A percentile compares a stretch with the other conserved stretches of the same genome.
Evolutionary conservation across 2,329 filamentous ascomycete genomes (phyloP).

Genomic region (Xenosphaeropsis pyriputrescens): DNA sequence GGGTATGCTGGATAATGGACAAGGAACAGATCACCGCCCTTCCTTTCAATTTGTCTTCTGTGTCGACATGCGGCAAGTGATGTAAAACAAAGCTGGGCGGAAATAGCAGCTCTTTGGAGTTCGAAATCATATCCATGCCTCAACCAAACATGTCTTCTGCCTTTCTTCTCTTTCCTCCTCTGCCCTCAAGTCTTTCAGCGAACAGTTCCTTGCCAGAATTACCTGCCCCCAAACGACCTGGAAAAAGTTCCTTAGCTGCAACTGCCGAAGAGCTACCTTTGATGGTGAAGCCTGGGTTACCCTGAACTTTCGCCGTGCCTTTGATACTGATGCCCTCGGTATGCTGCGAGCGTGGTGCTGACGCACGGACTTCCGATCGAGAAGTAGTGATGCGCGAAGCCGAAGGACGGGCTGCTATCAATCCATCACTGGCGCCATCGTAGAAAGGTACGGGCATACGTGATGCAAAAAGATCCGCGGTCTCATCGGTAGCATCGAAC

Average conservation of each 20-base stretch:
- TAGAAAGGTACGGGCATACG: constrained; percentile 32
- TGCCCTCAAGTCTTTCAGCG: constrained; percentile 39
- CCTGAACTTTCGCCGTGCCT: constrained; percentile 33
- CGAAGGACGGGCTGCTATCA: constrained; percentile 11
- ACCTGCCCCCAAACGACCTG: constrained; percentile 36
- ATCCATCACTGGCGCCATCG: constrained; percentile 23
- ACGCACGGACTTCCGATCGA: constrained; percentile 21
- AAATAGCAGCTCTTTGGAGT: no score
- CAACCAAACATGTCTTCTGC: constrained; percentile 62
- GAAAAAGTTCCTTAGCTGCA: constrained; percentile 51
- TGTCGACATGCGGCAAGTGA: no score
- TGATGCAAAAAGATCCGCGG: constrained; percentile 32
- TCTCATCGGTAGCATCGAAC: constrained; percentile 37
- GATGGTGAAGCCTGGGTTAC: constrained; percentile 42
- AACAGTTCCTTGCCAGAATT: constrained; percentile 61
- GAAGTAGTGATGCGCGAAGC: constrained; percentile 16
- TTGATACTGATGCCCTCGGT: constrained; percentile 39
- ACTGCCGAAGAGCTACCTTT: constrained; percentile 50
- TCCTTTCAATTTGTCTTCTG: no score
- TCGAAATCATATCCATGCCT: constrained; percentile 7
- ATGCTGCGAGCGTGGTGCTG: constrained; percentile 11
- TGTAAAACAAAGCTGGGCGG: no score
- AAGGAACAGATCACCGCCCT: no score
- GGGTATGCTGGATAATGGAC: no score
- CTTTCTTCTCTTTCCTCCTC: constrained; percentile 43